Evolutionary conservation across 2,329 filamentous ascomycete genomes (phyloP), one percentile per base, ranked within the genome.

Genomic region (Chalara sp.): DNA sequence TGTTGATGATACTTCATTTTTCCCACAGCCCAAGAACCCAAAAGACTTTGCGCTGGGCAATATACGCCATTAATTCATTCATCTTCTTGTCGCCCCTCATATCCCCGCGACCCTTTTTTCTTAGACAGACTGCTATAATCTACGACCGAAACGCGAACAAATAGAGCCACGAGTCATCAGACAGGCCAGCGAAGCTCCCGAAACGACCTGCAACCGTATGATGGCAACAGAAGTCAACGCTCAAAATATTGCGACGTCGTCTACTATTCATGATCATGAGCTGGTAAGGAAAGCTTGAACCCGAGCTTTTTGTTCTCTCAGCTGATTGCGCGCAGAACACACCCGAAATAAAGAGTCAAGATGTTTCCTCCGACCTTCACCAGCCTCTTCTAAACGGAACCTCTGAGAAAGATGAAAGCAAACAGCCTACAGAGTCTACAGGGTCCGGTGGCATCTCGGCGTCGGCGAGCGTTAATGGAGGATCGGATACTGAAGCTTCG

Each of bases 401-500:
- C 45, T 57, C 65, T 55, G 65, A 71, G 58, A 67, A 67, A 63
- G 72, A 81, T 60, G 78, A 80, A 53, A 69, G 75, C 58, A 77
- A 75, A 60, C 67, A 76, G 76, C 63, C 76, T 80, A 39, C 8
- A 72, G 63, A 75, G 71, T 50, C 74, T 55, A 72, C 80, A 55
- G 81, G 85, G 62, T 74, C 83, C 62, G 72, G 77, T 57, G 70
- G 76, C 56, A 76, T 78, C 64, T 85, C 83, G 53, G 75, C 80
- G 58, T 80, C 85, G 61, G 81, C 81, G 56, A 88, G 86, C 65
- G 74, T 80, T 56, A 89, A 83, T 66, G 86, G 84, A 59, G 84
- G 83, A 60, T 91, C 87, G 50, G 87, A 91, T 69, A 89, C 81
- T 40, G 87, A 91, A 65, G 79, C 81, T 58, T 83, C 83, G 54